A percentile compares a stretch with the other conserved stretches of the same genome.
These are phyloP conservation scores for Zalerion maritima DNA, from an alignment of 495 filamentous ascomycete genomes.

Conservation along the genomic window DNA sequence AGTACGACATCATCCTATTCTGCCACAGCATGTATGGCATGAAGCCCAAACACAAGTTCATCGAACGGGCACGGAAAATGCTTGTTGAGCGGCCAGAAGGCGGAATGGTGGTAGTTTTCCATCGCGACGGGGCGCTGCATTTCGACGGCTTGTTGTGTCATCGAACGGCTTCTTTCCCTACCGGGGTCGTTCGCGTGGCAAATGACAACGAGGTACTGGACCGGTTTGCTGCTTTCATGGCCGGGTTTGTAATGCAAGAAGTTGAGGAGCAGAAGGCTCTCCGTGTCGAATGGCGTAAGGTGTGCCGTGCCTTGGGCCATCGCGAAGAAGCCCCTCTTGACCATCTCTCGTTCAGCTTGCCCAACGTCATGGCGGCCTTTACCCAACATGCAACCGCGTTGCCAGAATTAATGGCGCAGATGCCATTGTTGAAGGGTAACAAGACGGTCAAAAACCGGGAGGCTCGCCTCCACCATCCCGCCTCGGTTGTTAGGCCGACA, in stretches of 20 bases:
- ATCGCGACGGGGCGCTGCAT: conserved; percentile 31
- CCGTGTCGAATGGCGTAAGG: conserved; percentile 31
- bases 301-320: conserved; percentile 37
- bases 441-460: conserved; percentile 37
- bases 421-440: conserved; percentile 25
- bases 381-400: conserved; percentile 32
- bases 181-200: conserved; percentile 29
- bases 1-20: conserved; percentile 44
- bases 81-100: conserved; percentile 30
- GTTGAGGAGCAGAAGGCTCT: conserved; percentile 19
- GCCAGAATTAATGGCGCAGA: conserved; percentile 30
- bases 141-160: conserved; percentile 38
- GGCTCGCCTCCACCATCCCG: conserved; percentile 31
- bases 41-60: conserved; percentile 31
- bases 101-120: conserved; percentile 40
- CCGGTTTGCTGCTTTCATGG: conserved; percentile 37
- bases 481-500: conserved; percentile 32
- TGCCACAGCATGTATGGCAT: conserved; percentile 54
- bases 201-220: conserved; percentile 37
- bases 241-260: conserved; percentile 31
- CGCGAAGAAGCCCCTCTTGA: conserved; percentile 23
- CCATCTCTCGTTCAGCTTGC: conserved; percentile 37
- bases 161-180: conserved; percentile 35
- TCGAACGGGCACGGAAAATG: conserved; percentile 36
- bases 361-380: conserved; percentile 38